Evolutionary conservation across 208 protist genomes (phyloP).

Genomic region (Trypanosoma vivax): DNA sequence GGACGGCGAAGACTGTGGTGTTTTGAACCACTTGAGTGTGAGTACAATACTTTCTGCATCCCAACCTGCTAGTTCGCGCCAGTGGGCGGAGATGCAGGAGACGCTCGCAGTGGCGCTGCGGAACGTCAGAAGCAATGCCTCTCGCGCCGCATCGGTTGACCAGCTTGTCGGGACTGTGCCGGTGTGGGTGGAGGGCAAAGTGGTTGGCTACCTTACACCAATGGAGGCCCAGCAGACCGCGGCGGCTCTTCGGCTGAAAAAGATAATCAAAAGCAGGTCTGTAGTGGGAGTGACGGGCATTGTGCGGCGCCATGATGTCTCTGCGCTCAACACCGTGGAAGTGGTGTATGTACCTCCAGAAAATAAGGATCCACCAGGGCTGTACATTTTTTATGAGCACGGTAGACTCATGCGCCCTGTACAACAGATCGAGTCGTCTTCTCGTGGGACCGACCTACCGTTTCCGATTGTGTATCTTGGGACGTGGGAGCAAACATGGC

Average conservation of each 20-base stretch:
- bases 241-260: conserved; percentile 33
- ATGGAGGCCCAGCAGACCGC: conserved; percentile 40
- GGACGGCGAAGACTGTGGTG: conserved; percentile 99
- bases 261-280: conserved; percentile 35
- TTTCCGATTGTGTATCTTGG: conserved; percentile 91
- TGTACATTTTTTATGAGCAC: conserved; percentile 90
- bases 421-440: conserved; percentile 60
- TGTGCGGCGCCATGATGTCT: conserved; percentile 43
- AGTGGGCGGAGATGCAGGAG: conserved; percentile 25
- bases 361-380: conserved; percentile 63
- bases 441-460: conserved; percentile 36
- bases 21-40: conserved; percentile 98
- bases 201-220: conserved; percentile 78
- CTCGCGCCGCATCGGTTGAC: conserved; percentile 28
- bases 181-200: conserved; percentile 89
- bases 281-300: conserved; percentile 59
- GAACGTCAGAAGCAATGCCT: conserved; percentile 32
- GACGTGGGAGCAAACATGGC: conserved; percentile 97
- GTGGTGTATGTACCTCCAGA: conserved; percentile 65
- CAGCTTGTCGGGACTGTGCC: conserved; percentile 61
- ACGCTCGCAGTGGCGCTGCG: conserved; percentile 42
- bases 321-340: conserved; percentile 61
- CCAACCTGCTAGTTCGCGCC: conserved; percentile 8
- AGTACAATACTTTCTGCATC: conserved; percentile 72
- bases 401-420: conserved; percentile 96